These are phyloP conservation scores for Candida sakaeoensis DNA, from an alignment of 805 yeast species.

Conservation along the genomic window DNA sequence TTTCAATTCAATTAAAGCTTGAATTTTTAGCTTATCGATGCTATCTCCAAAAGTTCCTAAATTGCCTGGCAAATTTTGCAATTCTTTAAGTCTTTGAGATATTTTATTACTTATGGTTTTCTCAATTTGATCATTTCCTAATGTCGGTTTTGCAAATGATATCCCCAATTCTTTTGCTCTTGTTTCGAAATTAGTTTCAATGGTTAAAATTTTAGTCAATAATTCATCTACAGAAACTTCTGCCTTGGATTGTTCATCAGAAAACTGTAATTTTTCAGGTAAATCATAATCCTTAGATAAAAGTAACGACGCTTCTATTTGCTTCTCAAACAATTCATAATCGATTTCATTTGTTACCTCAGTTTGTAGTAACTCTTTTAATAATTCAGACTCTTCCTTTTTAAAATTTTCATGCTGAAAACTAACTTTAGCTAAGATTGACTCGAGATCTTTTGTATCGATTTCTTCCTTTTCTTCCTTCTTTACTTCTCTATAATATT, in stretches of 20 bases:
- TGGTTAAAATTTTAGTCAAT: constrained; percentile 5
- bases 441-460: constrained; percentile 24
- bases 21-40: constrained; percentile 59
- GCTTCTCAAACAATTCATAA: constrained; percentile 47
- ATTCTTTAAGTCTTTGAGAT: constrained; percentile 52
- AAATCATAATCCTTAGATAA: constrained; percentile 63
- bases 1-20: constrained; percentile 67
- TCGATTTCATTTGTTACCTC: constrained; percentile 23
- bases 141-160: constrained; percentile 23
- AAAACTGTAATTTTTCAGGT: constrained; percentile 48
- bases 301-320: constrained; percentile 60
- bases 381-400: constrained; percentile 20
- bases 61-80: constrained; percentile 67
- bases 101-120: constrained; percentile 50
- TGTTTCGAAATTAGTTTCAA: constrained; percentile 18
- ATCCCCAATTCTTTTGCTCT: constrained; percentile 43
- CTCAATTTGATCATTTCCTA: constrained; percentile 41
- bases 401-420: constrained; percentile 20
- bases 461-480: constrained; percentile 18
- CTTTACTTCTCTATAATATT: constrained; percentile 19
- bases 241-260: constrained; percentile 15
- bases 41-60: constrained; percentile 50
- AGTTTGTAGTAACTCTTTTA: constrained; percentile 13
- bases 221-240: constrained; percentile 5
- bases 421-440: constrained; percentile 24